A percentile compares a stretch with the other conserved stretches of the same genome.
phyloP scores from a whole-genome alignment of 164 flowering plant genomes.

The Liriodendron chinense region DNA sequence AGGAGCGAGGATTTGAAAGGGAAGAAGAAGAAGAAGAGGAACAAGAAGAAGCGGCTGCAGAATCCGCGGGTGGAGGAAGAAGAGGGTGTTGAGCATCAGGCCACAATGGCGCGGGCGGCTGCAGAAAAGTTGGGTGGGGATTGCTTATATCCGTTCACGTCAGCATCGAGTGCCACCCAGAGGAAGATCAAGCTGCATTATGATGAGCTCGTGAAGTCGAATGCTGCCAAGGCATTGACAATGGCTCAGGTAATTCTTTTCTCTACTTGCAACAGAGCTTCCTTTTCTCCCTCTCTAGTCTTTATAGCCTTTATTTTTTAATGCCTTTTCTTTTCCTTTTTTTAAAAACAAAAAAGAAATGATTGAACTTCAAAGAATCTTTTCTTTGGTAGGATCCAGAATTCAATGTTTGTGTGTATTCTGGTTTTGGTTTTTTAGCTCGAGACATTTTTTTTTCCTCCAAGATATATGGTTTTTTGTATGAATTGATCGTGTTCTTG shows the following conservation, averaged over 20 bases:
- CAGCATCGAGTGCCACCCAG: slow-evolving; percentile 69
- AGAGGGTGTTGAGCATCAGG: slow-evolving; percentile 4
- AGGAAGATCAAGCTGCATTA: slow-evolving; percentile 82
- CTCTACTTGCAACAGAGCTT: too few species aligned
- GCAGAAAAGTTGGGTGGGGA: slow-evolving; percentile 37
- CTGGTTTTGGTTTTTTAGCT: too few species aligned
- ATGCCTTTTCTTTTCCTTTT: not conserved
- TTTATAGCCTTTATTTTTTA: not conserved
- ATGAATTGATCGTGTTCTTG: too few species aligned
- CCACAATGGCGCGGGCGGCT: slow-evolving; percentile 1
- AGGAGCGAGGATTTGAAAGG: slow-evolving; percentile 17
- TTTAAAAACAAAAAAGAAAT: not conserved
- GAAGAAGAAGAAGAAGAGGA: slow-evolving; percentile 40
- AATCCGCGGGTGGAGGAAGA: slow-evolving; percentile 30
- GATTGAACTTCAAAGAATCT: not conserved
- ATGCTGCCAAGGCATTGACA: slow-evolving; percentile 57
- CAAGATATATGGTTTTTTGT: too few species aligned
- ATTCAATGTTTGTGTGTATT: too few species aligned
- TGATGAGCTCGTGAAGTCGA: slow-evolving; percentile 71
- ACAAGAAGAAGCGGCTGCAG: slow-evolving; percentile 40
- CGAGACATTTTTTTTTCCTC: too few species aligned
- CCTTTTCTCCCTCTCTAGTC: not conserved
- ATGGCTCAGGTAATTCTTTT: slow-evolving; percentile 53
- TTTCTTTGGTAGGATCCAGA: too few species aligned
- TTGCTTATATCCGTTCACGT: slow-evolving; percentile 67